Evolutionary conservation across 306 rosid species (phyloP), one percentile per base, ranked within the genome.

Genomic region (Lithocarpus polystachyus): DNA sequence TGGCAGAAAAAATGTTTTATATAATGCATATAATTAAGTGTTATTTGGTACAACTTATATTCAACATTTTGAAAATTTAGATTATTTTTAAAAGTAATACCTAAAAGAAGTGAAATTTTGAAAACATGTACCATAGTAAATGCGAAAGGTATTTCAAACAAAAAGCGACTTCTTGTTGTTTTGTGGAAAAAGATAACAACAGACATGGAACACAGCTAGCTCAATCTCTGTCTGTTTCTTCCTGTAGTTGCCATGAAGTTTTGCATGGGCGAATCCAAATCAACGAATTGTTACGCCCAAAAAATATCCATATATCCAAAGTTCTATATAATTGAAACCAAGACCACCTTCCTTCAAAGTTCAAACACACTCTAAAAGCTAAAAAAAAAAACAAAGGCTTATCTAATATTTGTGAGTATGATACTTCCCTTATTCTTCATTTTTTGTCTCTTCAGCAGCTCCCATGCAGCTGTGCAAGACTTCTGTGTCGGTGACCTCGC

Each of bases 401-500:
- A 2, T 13, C 59, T 77, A 84, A 62, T 69, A 22, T 3, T 20
- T 65, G 77, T 80, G 86, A 88, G 65, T 35, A 87, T 80, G 84
- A 52, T 80, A 59, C 75, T 82, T 64, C 80, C 84, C n/a, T 57
- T 87, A 72, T 68, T 90, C 87, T 73, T 84, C 69, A 24, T 79
- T 52, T 64, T 81, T 26, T 80, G 79, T 17, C 79, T 89, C 54
- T 60, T 87, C 33, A 48, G 87, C 67, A 45, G 73, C 76, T 87
- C 91, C 70, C 52, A 83, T 1, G 98, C 96, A 28, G 84, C 90
- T 0, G 89, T 92, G 8, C 84, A 86, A 55, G 99, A 92, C 83
- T 95, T 95, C 81, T 92, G 99, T 1, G 98, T 95, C 2, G 98
- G 90, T 2, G 98, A 95, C 80, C 77, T 56, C 23, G 18, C 81